These are phyloP conservation scores for Bretschneidera sinensis DNA, from an alignment of 345 rosid genomes.

Conservation along the genomic window DNA sequence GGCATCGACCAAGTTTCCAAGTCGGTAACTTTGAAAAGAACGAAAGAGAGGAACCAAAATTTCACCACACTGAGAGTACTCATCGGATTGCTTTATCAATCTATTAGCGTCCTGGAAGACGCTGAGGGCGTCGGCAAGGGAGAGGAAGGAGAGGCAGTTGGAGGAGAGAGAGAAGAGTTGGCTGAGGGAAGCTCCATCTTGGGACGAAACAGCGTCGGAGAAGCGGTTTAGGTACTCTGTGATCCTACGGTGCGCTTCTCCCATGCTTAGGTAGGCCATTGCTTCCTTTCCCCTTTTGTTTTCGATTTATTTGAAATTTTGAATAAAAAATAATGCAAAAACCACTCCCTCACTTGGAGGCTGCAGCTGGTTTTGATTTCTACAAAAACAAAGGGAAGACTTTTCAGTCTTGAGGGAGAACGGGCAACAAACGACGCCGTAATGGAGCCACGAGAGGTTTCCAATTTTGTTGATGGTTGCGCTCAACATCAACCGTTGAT, in stretches of 20 bases:
- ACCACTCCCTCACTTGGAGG: too few relatives aligned
- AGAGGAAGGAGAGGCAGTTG: constrained; percentile 48
- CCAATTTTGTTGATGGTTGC: too few relatives aligned
- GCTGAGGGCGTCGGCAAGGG: constrained; percentile 88
- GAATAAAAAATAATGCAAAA: too few relatives aligned
- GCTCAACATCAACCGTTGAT: too few relatives aligned
- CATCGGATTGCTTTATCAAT: constrained; percentile 73
- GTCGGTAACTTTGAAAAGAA: constrained; percentile 63
- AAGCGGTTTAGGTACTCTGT: constrained; percentile 72
- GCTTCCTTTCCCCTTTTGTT: constrained; percentile 11
- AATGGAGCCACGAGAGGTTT: too few relatives aligned
- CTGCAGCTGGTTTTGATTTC: too few relatives aligned
- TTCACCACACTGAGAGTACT: constrained; percentile 65
- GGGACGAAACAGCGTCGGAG: constrained; percentile 62
- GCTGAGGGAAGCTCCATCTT: constrained; percentile 62
- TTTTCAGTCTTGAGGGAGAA: too few relatives aligned
- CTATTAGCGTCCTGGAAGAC: constrained; percentile 70
- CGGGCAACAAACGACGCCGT: too few relatives aligned
- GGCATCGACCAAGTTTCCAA: constrained; percentile 66
- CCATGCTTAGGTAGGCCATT: constrained; percentile 75
- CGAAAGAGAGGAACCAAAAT: constrained; percentile 65
- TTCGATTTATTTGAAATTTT: too few relatives aligned
- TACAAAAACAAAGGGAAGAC: too few relatives aligned
- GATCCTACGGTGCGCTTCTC: constrained; percentile 79
- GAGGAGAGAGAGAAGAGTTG: constrained; percentile 71